These are phyloP conservation scores for Guyanaporus albipodus DNA, from an alignment of 768 basidiomycete species.

Conservation along the genomic window DNA sequence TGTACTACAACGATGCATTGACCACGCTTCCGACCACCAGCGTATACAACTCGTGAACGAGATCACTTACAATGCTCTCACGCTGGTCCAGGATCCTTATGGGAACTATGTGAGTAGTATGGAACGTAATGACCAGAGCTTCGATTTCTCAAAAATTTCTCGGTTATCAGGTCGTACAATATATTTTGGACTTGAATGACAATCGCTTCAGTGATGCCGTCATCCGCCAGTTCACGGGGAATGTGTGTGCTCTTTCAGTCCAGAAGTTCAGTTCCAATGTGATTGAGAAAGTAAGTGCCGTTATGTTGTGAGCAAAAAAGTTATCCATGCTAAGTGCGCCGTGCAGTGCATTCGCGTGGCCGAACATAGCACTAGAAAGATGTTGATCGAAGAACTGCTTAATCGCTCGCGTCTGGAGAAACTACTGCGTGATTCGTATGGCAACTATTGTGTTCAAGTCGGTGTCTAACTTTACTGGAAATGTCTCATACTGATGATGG, in stretches of 20 bases:
- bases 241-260: conserved; percentile 95
- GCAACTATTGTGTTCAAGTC: conserved; percentile 93
- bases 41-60: conserved; percentile 96
- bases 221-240: conserved; percentile 95
- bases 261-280: conserved; percentile 99
- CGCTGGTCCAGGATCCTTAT: conserved; percentile 95
- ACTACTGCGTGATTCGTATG: conserved; percentile 91
- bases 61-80: conserved; percentile 97
- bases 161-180: conserved; percentile 81
- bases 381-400: conserved; percentile 91
- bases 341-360: conserved; percentile 83
- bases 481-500: conserved; percentile 13
- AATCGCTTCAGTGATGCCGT: conserved; percentile 97
- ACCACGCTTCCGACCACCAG: conserved; percentile 95
- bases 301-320: background rate
- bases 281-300: conserved; percentile 77
- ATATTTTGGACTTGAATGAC: conserved; percentile 97
- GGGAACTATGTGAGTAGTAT: conserved; percentile 73
- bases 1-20: conserved; percentile 95
- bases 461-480: conserved; percentile 17
- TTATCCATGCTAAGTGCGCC: background rate
- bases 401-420: conserved; percentile 95
- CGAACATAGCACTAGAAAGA: conserved; percentile 90
- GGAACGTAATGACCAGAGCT: background rate
- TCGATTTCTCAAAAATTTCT: background rate